A percentile compares a stretch with the other conserved stretches of the same genome.
Conservation (phyloP, 78 protist species). For the Dictyostelium capitatum region DNA sequence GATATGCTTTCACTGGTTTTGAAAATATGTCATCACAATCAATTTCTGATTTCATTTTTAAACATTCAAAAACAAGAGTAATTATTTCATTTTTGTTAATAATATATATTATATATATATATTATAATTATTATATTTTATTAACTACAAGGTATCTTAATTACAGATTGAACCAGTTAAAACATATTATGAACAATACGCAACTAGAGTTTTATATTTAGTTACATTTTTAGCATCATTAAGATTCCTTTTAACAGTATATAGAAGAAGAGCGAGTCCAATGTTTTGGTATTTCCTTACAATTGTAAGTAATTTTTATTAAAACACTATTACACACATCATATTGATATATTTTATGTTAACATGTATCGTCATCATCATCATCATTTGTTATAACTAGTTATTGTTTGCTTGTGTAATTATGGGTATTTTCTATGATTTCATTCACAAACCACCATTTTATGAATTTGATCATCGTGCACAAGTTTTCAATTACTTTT, state of each 20-base stretch:
- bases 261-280: background rate
- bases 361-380: too few relatives aligned
- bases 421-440: constrained; percentile 60
- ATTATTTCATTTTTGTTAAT: background rate
- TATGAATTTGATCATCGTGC: constrained; percentile 26
- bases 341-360: background rate
- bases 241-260: background rate
- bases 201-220: background rate
- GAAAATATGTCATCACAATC: background rate
- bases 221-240: constrained; percentile 8
- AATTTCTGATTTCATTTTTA: background rate
- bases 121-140: background rate
- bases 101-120: background rate
- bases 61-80: constrained; percentile 8
- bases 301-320: background rate
- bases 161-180: constrained; percentile 38
- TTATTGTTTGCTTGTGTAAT: constrained; percentile 31
- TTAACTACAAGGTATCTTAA: background rate
- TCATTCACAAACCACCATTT: constrained; percentile 59
- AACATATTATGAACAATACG: constrained; percentile 39
- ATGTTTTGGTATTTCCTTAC: constrained; percentile 45
- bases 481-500: background rate
- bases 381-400: background rate
- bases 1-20: background rate
- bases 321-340: background rate